A percentile compares a stretch with the other conserved stretches of the same genome.
These are phyloP conservation scores for Globisporangium paroecandrum DNA, from an alignment of 352 stramenopile genomes.

Conservation along the genomic window DNA sequence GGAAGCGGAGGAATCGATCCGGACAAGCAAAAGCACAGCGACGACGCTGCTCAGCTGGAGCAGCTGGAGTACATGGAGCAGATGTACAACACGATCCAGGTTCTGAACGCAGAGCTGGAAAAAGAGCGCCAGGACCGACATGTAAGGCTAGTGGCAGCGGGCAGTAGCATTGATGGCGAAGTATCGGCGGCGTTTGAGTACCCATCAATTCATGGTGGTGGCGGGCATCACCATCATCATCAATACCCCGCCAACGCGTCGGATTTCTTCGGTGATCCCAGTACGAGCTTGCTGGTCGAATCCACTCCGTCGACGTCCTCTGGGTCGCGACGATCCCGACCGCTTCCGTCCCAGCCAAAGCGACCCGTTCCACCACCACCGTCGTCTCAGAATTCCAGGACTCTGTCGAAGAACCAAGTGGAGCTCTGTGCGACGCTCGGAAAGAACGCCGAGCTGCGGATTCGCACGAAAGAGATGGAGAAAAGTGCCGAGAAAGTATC, in stretches of 20 bases:
- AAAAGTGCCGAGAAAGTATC: slow-evolving; percentile 41
- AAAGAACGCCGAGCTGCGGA: slow-evolving; percentile 64
- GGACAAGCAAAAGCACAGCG: neutral
- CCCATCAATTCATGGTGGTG: slow-evolving; percentile 13
- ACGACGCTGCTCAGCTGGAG: slow-evolving; percentile 25
- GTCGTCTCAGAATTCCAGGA: slow-evolving; percentile 9
- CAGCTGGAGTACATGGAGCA: slow-evolving; percentile 71
- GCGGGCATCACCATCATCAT: slow-evolving; percentile 1
- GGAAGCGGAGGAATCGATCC: slow-evolving; percentile 17
- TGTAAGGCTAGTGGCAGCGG: slow-evolving; percentile 9
- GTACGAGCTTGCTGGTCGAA: neutral
- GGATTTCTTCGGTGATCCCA: slow-evolving; percentile 4
- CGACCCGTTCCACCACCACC: slow-evolving; percentile 17
- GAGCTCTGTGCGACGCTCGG: slow-evolving; percentile 55
- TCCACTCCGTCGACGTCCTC: neutral
- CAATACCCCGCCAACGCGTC: neutral
- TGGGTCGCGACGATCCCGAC: neutral
- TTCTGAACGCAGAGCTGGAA: slow-evolving; percentile 44
- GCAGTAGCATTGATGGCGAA: slow-evolving; percentile 20
- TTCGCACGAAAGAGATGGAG: slow-evolving; percentile 52
- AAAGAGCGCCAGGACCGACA: slow-evolving; percentile 33
- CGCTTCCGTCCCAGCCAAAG: slow-evolving; percentile 18
- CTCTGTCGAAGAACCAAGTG: slow-evolving; percentile 40
- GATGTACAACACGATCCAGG: slow-evolving; percentile 62
- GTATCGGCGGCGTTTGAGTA: slow-evolving; percentile 24